Base-by-base conservation (phyloP, 1,284 basidiomycete species). In the Rhizoctonia solani region DNA sequence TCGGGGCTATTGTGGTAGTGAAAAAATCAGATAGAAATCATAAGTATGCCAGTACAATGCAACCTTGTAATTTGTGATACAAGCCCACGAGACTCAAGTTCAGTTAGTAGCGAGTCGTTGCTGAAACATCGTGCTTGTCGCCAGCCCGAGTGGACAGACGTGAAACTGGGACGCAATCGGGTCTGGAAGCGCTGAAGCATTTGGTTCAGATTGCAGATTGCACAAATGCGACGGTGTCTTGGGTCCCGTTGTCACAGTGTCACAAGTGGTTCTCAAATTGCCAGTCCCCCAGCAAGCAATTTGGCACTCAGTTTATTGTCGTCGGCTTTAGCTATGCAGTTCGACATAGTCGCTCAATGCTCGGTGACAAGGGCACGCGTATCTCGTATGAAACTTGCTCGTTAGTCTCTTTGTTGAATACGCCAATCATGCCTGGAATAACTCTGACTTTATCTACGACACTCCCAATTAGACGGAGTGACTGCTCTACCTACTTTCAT, bases 401-500 rank as follows among this genome's bases (percentile, higher is more conserved):
- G 75, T 76, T 54, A 58, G 74, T 68, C 11, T 41, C 39, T 54
- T 25, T 30, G 32, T 53, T 52, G 19, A 41, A 37, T 58, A 25
- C 50, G 41, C 58, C 54, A 49, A 44, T 3, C 61, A 30, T 67
- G 49, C 44, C 66, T 23, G 21, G 27, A 21, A 54, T 25, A 19
- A 16, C 39, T 49, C 50, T 39, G 8, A 44, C 58, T 13, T 32
- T 4, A 16, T 23, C 4, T 6, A 37, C 44, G 44, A 52, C 34
- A 29, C 56, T 25, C 72, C n/a, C n/a, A n/a, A n/a, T n/a, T n/a
- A 89, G 90, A 93, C 79, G 90, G 89, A 9, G 78, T 82, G 46
- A 93, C 91, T 1, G 85, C 88, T 80, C 78, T 93, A 9, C 92
- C 92, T 0, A 92, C 92, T 0, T 93, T 94, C 74, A 93, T 93